Evolutionary conservation across 495 filamentous ascomycete genomes (phyloP).

Genomic region (Penicillium pulvis): DNA sequence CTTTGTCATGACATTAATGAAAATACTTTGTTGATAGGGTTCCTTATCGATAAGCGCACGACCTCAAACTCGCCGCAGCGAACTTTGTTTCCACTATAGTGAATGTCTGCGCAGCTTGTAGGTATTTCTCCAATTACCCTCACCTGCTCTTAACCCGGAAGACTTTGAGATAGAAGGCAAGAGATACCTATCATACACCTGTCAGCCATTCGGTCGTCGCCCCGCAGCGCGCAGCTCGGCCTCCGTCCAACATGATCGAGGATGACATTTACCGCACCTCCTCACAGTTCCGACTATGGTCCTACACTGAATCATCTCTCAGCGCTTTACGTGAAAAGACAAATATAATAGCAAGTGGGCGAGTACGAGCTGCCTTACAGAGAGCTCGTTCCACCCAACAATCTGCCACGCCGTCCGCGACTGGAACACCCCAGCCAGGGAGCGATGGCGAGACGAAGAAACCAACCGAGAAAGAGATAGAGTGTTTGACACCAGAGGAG

Average conservation of each 20-base stretch:
- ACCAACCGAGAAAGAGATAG: constrained; percentile 54
- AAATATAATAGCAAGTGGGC: constrained; percentile 69
- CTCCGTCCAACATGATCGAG: constrained; percentile 60
- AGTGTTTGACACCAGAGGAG: constrained; percentile 77
- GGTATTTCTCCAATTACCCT: not conserved
- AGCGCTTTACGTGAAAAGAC: constrained; percentile 69
- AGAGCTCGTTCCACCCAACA: constrained; percentile 45
- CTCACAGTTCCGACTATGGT: constrained; percentile 90
- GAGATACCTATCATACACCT: not conserved
- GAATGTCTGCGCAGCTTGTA: not conserved
- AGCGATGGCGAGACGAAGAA: constrained; percentile 35
- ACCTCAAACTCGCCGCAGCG: not conserved
- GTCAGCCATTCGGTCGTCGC: not conserved
- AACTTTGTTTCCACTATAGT: not conserved
- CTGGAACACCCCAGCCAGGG: constrained; percentile 39
- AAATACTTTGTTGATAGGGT: constrained; percentile 16
- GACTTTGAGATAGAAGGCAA: not conserved
- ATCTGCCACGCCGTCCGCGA: constrained; percentile 40
- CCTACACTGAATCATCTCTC: constrained; percentile 78
- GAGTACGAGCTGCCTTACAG: constrained; percentile 65
- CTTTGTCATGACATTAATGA: too few relatives aligned
- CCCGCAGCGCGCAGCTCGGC: not conserved
- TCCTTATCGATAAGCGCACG: not conserved
- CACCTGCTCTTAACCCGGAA: not conserved
- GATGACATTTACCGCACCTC: constrained; percentile 90